Conservation (phyloP, 2,329 filamentous ascomycete genomes). For the Golovinomyces cichoracearum region DNA sequence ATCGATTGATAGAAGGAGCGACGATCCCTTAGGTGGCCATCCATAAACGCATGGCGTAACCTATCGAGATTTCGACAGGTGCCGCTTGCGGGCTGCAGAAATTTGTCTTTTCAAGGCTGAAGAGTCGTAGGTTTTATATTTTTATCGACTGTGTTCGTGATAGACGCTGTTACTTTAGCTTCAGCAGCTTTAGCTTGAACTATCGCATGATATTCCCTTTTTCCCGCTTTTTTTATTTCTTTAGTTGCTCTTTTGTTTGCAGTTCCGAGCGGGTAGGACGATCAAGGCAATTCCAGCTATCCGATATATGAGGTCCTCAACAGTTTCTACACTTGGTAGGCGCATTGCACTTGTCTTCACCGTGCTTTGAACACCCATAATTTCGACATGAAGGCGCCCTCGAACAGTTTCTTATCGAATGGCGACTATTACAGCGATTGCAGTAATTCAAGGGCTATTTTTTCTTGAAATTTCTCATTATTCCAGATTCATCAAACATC, state of each 20-base stretch:
- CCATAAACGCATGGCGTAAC: too few relatives aligned
- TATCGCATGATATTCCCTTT: too few relatives aligned
- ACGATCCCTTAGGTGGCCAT: too few relatives aligned
- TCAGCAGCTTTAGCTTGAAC: too few relatives aligned
- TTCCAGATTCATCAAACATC: too few relatives aligned
- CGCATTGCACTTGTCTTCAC: background rate
- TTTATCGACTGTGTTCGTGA: too few relatives aligned
- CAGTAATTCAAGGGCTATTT: background rate
- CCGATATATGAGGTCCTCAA: background rate
- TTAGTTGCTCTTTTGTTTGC: background rate
- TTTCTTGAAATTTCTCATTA: background rate
- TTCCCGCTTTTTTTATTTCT: background rate
- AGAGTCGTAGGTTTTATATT: too few relatives aligned
- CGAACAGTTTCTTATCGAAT: background rate
- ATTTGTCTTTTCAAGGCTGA: too few relatives aligned
- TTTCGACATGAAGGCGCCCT: background rate
- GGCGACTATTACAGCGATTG: background rate
- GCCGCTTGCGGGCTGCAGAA: too few relatives aligned
- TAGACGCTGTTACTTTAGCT: too few relatives aligned
- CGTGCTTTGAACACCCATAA: background rate
- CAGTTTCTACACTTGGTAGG: background rate
- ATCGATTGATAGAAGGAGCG: too few relatives aligned
- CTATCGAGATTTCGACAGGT: too few relatives aligned
- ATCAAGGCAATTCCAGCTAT: background rate
- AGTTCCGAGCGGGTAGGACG: background rate